phyloP scores from a whole-genome alignment of 495 filamentous ascomycete genomes.

The Aspergillus haitiensis region DNA sequence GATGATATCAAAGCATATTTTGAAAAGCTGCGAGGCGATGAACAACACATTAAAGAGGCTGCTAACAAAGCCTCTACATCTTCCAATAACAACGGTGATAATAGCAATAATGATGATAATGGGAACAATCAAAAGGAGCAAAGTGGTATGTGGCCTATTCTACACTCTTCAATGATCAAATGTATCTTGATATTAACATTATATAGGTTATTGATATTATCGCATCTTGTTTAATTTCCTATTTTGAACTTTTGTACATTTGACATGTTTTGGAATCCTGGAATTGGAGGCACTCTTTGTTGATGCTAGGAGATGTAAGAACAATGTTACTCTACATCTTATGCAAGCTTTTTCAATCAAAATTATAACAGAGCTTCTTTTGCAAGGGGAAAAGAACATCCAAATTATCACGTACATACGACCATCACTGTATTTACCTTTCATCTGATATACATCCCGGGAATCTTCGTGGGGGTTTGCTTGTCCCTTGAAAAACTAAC shows the following conservation, averaged over 20 bases:
- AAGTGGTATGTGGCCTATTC: slow-evolving; percentile 33
- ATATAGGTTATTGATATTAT: slow-evolving; percentile 24
- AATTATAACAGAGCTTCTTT: neutral
- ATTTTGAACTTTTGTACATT: too few species aligned
- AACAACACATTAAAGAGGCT: slow-evolving; percentile 54
- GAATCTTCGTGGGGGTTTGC: too few species aligned
- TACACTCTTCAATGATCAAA: neutral
- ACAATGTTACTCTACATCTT: neutral
- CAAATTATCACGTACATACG: too few species aligned
- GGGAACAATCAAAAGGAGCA: slow-evolving; percentile 33
- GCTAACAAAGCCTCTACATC: slow-evolving; percentile 36
- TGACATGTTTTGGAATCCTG: too few species aligned
- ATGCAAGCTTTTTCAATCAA: neutral
- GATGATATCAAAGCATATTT: slow-evolving; percentile 97
- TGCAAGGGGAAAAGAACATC: neutral
- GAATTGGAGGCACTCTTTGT: too few species aligned
- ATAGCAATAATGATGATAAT: slow-evolving; percentile 27
- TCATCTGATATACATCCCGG: too few species aligned
- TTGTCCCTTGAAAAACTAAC: too few species aligned
- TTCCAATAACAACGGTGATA: slow-evolving; percentile 17
- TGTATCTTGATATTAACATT: slow-evolving; percentile 7
- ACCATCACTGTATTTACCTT: too few species aligned
- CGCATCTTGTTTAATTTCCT: neutral
- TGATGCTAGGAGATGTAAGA: too few species aligned
- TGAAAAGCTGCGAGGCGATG: slow-evolving; percentile 88